Conservation (phyloP, 2,329 filamentous ascomycete genomes). For the Fusarium tupiense region DNA sequence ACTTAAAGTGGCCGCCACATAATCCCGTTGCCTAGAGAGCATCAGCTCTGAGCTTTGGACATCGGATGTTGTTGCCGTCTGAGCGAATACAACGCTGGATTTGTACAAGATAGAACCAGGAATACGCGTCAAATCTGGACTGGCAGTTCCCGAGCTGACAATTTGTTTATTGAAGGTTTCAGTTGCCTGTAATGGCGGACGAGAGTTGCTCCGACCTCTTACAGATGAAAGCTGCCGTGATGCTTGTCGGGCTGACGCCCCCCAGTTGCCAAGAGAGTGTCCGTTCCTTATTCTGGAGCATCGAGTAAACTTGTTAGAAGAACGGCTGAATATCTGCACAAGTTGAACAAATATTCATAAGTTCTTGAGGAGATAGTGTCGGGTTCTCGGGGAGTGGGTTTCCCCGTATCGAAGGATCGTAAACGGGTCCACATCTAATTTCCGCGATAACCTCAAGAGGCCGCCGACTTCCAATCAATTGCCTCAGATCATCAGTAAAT, state of each 20-base stretch:
- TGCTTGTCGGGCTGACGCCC: neutral
- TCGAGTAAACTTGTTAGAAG: neutral
- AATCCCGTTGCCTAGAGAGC: neutral
- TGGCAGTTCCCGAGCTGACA: neutral
- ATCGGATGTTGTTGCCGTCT: neutral
- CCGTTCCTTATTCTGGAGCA: neutral
- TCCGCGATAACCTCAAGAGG: conserved; percentile 23
- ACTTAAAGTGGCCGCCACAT: neutral
- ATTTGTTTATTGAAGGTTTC: neutral
- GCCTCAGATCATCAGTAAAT: neutral
- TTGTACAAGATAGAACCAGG: neutral
- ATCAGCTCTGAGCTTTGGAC: neutral
- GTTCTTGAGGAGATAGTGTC: neutral
- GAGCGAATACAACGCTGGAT: neutral
- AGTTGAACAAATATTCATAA: neutral
- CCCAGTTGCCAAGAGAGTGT: neutral
- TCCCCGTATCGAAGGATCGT: neutral
- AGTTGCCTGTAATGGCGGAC: neutral
- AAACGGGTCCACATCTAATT: conserved; percentile 1
- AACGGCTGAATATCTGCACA: neutral
- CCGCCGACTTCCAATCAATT: conserved; percentile 13
- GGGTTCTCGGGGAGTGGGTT: conserved; percentile 6
- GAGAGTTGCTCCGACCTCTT: neutral
- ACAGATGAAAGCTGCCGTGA: neutral
- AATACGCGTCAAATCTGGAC: neutral